A percentile compares a stretch with the other conserved stretches of the same genome.
phyloP scores from a whole-genome alignment of 345 rosid species.

The Rhizophora mangle region DNA sequence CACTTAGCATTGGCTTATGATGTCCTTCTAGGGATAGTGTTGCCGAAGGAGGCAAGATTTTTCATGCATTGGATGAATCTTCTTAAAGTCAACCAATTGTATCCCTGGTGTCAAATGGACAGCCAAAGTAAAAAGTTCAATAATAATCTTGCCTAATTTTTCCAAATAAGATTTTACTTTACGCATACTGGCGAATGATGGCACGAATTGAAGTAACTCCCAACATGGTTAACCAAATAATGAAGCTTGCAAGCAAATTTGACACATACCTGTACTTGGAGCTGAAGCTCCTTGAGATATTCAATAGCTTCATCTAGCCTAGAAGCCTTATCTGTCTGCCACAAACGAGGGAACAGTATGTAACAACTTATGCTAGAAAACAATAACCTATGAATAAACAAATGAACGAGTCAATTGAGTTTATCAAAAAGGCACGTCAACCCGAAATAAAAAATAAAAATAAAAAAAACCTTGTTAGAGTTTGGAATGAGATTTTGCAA shows the following conservation, averaged over 20 bases:
- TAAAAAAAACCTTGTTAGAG: conserved; percentile 66
- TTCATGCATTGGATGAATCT: too few species aligned
- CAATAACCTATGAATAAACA: not conserved
- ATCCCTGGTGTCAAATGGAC: too few species aligned
- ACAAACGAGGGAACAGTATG: conserved; percentile 9
- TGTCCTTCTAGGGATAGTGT: too few species aligned
- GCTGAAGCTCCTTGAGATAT: conserved; percentile 91
- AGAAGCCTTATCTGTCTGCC: conserved; percentile 90
- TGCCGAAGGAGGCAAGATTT: too few species aligned
- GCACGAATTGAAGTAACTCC: too few species aligned
- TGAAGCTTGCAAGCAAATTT: not conserved
- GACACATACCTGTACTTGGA: conserved; percentile 78
- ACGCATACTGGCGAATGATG: too few species aligned
- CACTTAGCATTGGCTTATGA: too few species aligned
- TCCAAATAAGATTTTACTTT: too few species aligned
- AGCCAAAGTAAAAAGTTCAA: too few species aligned
- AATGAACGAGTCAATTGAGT: not conserved
- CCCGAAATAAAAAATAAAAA: not conserved
- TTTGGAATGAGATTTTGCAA: conserved; percentile 86
- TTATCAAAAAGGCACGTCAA: not conserved
- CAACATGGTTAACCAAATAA: too few species aligned
- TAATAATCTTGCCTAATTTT: too few species aligned
- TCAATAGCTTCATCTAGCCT: conserved; percentile 97
- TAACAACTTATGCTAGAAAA: not conserved
- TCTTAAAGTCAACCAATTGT: too few species aligned